These are phyloP conservation scores for Acacia acuminata DNA, from an alignment of 306 rosid genomes.

Conservation along the genomic window DNA sequence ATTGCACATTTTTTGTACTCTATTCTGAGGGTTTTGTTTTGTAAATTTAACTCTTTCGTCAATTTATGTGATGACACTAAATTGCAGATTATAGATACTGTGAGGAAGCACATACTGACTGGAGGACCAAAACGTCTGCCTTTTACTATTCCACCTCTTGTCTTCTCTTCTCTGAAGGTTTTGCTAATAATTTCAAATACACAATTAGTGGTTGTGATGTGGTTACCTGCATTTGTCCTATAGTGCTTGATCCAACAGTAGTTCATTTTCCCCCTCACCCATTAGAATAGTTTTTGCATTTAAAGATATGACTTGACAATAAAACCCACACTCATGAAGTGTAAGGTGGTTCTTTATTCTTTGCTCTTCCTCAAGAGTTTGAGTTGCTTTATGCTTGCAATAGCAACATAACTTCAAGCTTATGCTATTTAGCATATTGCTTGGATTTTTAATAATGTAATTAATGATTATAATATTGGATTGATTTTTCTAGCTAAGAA, in stretches of 20 bases:
- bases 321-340: background rate
- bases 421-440: background rate
- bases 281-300: background rate
- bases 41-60: constrained; percentile 21
- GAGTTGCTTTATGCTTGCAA: constrained; percentile 1
- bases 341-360: background rate
- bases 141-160: constrained; percentile 85
- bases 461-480: constrained; percentile 12
- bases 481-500: background rate
- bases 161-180: constrained; percentile 91
- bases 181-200: constrained; percentile 31
- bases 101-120: constrained; percentile 76
- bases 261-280: background rate
- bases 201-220: background rate
- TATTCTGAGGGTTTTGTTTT: constrained; percentile 25
- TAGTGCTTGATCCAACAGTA: constrained; percentile 24
- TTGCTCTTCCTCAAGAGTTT: background rate
- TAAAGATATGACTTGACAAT: background rate
- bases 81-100: constrained; percentile 86
- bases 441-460: constrained; percentile 11
- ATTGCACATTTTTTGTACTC: background rate
- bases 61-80: constrained; percentile 32
- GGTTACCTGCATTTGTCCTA: constrained; percentile 18
- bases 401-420: constrained; percentile 24
- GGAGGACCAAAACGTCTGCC: constrained; percentile 97